phyloP scores from a whole-genome alignment of 306 rosid genomes.

The Hylodesmum podocarpum region DNA sequence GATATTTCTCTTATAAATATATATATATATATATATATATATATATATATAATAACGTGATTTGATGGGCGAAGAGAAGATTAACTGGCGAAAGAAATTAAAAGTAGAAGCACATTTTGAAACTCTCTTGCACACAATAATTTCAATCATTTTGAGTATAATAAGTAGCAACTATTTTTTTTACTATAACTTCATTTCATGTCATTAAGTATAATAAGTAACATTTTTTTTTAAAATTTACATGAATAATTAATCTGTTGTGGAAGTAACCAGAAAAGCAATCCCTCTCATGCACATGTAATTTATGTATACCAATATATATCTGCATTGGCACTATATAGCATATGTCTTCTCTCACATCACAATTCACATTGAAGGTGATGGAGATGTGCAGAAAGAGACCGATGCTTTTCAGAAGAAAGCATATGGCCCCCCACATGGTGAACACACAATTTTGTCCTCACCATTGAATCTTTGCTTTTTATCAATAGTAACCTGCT shows the following conservation, averaged over 20 bases:
- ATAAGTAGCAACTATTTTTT: too few species aligned
- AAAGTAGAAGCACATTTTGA: too few species aligned
- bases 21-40: too few species aligned
- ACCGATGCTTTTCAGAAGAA: constrained; percentile 24
- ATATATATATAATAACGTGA: too few species aligned
- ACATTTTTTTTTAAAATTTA: not conserved
- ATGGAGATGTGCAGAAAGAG: constrained; percentile 10
- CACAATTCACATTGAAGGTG: not conserved
- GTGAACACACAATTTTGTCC: constrained; percentile 14
- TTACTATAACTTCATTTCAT: not conserved
- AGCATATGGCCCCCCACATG: constrained; percentile 19
- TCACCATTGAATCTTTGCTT: not conserved
- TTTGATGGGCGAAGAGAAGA: too few species aligned
- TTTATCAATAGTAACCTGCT: not conserved
- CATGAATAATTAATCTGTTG: not conserved
- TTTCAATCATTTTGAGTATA: too few species aligned
- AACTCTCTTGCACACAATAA: too few species aligned
- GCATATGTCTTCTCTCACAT: not conserved
- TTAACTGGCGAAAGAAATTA: too few species aligned
- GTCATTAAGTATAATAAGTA: not conserved
- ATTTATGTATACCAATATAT: not conserved
- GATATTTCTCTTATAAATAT: too few species aligned
- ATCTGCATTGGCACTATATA: constrained; percentile 11
- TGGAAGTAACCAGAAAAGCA: not conserved
- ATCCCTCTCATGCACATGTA: not conserved